phyloP scores from a whole-genome alignment of 371 early-diverging fungal genomes.

The Spraguea lophii region DNA sequence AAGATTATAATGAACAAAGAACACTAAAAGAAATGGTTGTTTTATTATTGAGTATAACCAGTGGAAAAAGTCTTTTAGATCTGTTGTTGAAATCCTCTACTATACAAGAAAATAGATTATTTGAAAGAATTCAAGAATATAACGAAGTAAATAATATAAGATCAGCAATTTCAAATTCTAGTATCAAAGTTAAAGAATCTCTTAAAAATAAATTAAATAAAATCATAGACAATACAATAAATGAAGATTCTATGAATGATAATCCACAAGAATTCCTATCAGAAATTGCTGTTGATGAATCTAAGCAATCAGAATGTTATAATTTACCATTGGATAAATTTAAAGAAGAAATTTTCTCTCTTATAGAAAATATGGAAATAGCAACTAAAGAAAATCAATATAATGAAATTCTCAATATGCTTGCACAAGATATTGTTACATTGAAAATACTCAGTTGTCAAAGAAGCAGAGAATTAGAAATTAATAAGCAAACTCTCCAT shows the following conservation, averaged over 20 bases:
- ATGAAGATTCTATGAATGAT: background rate
- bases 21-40: background rate
- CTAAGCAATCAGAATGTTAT: too few species aligned
- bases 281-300: too few species aligned
- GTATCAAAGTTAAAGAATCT: background rate
- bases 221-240: background rate
- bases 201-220: too few species aligned
- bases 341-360: too few species aligned
- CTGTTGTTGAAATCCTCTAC: background rate
- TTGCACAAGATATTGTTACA: conserved; percentile 31
- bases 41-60: background rate
- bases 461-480: conserved; percentile 31
- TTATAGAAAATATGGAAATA: conserved; percentile 18
- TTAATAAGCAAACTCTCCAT: conserved; percentile 35
- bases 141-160: background rate
- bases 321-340: conserved; percentile 23
- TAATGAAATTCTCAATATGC: conserved; percentile 28
- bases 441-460: conserved; percentile 10
- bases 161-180: background rate
- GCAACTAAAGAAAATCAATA: conserved; percentile 12
- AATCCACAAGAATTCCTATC: background rate
- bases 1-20: background rate
- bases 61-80: background rate
- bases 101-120: conserved; percentile 5
- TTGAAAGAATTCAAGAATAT: background rate